Evolutionary conservation across 106 monocot species (phyloP), one percentile per base, ranked within the genome.

Genomic region (Apostasia shenzhenica): DNA sequence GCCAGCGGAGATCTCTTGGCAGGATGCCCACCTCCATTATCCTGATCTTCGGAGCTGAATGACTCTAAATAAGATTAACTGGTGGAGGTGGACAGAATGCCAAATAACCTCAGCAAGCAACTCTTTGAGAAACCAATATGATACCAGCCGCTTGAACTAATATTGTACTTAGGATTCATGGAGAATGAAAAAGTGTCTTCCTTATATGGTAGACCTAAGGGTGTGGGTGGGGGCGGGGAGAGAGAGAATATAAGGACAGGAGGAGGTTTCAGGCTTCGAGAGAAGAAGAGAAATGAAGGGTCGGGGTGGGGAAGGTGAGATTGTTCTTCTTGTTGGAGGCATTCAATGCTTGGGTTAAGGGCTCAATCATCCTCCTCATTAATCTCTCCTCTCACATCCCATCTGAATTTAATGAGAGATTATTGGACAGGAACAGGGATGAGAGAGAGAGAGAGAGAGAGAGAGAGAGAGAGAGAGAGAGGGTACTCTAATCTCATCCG

Each of bases 1-100:
- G 55, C 83, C 75, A 66, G 78, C 87, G 78, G 77, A 81, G 77
- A 71, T 81, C 75, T 14, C 59, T 87, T 87, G 87, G 87, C 87
- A 87, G 80, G 67, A 69, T 87, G 87, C 72, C 83, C 87, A 87
- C 88, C 88, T 88, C 88, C 84, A 76, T 66, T 37, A 46, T 65
- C 38, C 41, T 63, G 1, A 42, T 45, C 9, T 67, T 6, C 14
- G 6, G 8, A 26, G 5, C 14, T 54, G 8, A 41, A 6, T 40
- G 51, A 37, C 6, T 26, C 26, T 26, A 73, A 2, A 48, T 41
- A 6, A 2, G 44, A 2, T 6, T 14, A 41, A 4, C n/a, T 2
- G 56, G 13, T 70, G 81, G 88, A 88, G 88, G 88, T 88, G 88
- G 88, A 88, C 88, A 88, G 88, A 84, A 84, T 88, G 88, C 88